These are phyloP conservation scores for Plenodomus tracheiphilus DNA, from an alignment of 2,329 filamentous ascomycete species.

Conservation along the genomic window DNA sequence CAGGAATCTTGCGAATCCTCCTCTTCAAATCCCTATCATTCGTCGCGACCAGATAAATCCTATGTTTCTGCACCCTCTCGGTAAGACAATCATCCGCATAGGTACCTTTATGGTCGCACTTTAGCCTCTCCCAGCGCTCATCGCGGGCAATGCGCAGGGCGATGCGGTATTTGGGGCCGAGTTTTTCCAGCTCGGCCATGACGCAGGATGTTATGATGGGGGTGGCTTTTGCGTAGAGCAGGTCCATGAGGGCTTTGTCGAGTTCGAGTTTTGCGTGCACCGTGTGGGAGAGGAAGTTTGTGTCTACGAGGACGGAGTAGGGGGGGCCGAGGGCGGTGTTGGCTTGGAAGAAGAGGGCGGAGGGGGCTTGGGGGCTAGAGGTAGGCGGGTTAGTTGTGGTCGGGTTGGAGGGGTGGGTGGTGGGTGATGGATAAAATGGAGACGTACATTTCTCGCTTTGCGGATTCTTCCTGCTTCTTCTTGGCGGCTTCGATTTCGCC, in stretches of 20 bases:
- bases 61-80: constrained; percentile 50
- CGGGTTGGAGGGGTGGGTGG: constrained; percentile 4
- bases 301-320: constrained; percentile 67
- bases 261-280: constrained; percentile 89
- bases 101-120: constrained; percentile 87
- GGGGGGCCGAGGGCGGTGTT: constrained; percentile 85
- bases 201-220: constrained; percentile 79
- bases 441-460: constrained; percentile 72
- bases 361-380: constrained; percentile 72
- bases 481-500: constrained; percentile 63
- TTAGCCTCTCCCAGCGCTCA: constrained; percentile 81
- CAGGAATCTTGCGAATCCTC: constrained; percentile 79
- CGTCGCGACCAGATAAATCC: constrained; percentile 51
- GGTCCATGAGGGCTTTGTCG: constrained; percentile 89
- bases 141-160: constrained; percentile 85
- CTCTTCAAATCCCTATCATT: constrained; percentile 69
- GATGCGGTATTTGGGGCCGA: constrained; percentile 82
- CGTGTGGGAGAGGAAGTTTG: constrained; percentile 63
- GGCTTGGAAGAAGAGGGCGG: constrained; percentile 53
- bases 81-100: constrained; percentile 73
- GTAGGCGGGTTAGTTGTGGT: constrained; percentile 9
- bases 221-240: constrained; percentile 86
- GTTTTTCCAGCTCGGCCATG: constrained; percentile 84
- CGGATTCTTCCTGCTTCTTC: constrained; percentile 60
- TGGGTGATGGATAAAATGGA: constrained; percentile 14